Evolutionary conservation across 1,284 basidiomycete species (phyloP).

Genomic region (Erythrobasidium hasegawianum): DNA sequence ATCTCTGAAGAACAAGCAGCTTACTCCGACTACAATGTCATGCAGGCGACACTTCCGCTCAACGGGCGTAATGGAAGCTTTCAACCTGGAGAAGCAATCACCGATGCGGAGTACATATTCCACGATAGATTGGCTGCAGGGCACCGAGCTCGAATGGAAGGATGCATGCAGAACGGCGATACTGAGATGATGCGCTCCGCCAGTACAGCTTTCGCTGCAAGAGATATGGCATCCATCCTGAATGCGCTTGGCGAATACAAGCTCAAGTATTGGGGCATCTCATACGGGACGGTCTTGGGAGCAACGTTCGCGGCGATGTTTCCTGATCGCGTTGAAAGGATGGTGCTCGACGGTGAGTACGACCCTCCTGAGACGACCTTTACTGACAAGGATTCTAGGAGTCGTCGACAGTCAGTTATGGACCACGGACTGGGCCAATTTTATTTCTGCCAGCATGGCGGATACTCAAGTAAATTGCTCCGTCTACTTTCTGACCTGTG

Average conservation of each 20-base stretch:
- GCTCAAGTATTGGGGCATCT: constrained; percentile 45
- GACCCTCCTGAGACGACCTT: too few species aligned
- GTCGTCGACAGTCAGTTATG: neutral
- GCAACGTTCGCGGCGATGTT: constrained; percentile 46
- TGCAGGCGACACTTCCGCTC: constrained; percentile 28
- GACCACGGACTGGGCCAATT: constrained; percentile 36
- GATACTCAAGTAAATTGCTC: constrained; percentile 35
- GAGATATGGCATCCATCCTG: constrained; percentile 43
- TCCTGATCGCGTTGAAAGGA: constrained; percentile 42
- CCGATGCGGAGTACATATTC: neutral
- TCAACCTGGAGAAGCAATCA: neutral
- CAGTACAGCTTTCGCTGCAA: constrained; percentile 40
- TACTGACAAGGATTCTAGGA: too few species aligned
- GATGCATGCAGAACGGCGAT: constrained; percentile 38
- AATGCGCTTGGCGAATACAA: constrained; percentile 41
- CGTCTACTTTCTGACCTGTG: too few species aligned
- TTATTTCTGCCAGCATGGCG: constrained; percentile 38
- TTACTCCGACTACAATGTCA: constrained; percentile 29
- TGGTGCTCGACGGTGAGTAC: constrained; percentile 43
- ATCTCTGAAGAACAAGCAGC: constrained; percentile 21
- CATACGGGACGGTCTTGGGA: constrained; percentile 44
- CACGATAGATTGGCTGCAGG: constrained; percentile 29
- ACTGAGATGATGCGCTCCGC: constrained; percentile 32
- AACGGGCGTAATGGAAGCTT: neutral
- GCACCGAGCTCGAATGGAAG: constrained; percentile 13